Evolutionary conservation across 257 asterid genomes (phyloP).

Genomic region (Solanum pinnatisectum): DNA sequence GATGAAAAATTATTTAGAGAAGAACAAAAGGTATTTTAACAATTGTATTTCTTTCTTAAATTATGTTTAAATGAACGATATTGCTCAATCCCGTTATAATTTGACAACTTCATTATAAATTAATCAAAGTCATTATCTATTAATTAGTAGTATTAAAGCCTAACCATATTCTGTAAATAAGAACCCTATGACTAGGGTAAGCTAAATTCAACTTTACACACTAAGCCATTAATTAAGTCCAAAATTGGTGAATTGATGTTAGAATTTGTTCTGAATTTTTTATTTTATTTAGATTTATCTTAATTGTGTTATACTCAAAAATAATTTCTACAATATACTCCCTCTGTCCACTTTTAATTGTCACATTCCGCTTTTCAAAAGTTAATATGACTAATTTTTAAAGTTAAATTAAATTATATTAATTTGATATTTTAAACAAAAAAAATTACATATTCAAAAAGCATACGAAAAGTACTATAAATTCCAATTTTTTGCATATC

Average conservation of each 20-base stretch:
- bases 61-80: not conserved
- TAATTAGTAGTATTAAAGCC: not conserved
- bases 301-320: not conserved
- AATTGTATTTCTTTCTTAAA: not conserved
- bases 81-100: too few relatives aligned
- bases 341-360: too few relatives aligned
- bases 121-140: not conserved
- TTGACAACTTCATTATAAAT: not conserved
- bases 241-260: not conserved
- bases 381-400: too few relatives aligned
- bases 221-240: not conserved
- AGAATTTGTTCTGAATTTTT: not conserved
- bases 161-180: not conserved
- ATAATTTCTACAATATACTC: not conserved
- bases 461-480: too few relatives aligned
- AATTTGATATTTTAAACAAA: too few relatives aligned
- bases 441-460: too few relatives aligned
- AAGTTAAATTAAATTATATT: too few relatives aligned
- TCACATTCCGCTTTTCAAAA: too few relatives aligned
- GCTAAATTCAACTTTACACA: constrained; percentile 11
- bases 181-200: constrained; percentile 25
- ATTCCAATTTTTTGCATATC: too few relatives aligned
- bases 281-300: not conserved
- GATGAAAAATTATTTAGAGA: not conserved
- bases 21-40: not conserved